Base-by-base conservation (phyloP, 208 protist genomes). In the Naegleria fowleri region DNA sequence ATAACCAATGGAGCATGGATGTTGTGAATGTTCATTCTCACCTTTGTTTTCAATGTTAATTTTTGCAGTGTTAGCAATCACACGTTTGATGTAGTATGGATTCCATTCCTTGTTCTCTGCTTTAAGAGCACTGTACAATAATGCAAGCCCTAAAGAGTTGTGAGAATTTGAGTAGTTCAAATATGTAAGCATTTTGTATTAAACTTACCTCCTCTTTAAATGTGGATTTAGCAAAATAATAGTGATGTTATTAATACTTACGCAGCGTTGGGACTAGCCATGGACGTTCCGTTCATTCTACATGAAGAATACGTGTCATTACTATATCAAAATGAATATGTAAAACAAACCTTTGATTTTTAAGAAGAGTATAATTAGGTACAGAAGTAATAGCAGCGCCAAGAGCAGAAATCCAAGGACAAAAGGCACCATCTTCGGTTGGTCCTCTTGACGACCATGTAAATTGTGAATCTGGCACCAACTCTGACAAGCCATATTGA, bases 221-320 rank as follows among this genome's bases (percentile, higher is more conserved):
- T 9, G 43, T 48, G 1, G 5, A 48, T 1, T 48, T 1, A 48
- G 43, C 7, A 48, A 48, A 48, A 1, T 7, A 48, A 48, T 48
- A 48, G 7, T 48, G 7, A 48, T 7, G 5, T 48, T 9, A 48
- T 48, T 48, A 1, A 48, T 48, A 90, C 51, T 19, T 9, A 48
- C 86, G 7, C n/a, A 41, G 5, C 29, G 11, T 13, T 76, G 0
- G 9, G 86, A 9, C 33, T 43, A 13, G 29, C 29, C 86, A 90
- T 90, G 4, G 33, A 48, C 4, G 86, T 90, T 90, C 86, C 86
- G n/a, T 90, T 90, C 43, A 39, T 76, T 87, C 33, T 16, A 25
- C 41, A 9, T 4, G 41, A 43, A 67, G 7, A 1, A 1, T 9
- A 48, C 1, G 7, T 48, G 43, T 48, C 43, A 48, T 48, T 1